Conservation (phyloP, 164 flowering plant genomes). For the Kalanchoe fedtschenkoi region DNA sequence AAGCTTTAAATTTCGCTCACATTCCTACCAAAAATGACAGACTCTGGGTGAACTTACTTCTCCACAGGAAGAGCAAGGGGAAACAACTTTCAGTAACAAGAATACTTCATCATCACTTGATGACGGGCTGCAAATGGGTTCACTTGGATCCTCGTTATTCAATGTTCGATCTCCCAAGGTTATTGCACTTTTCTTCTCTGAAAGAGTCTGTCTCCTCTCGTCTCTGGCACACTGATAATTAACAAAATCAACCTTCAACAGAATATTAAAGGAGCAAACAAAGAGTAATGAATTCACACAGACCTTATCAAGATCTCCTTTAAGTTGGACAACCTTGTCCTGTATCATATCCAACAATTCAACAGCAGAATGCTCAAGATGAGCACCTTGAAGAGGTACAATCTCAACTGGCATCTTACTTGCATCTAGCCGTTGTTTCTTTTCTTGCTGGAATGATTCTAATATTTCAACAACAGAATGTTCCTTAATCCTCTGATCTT, state of each 20-base stretch:
- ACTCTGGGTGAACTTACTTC: neutral
- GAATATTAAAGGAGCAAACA: slow-evolving; percentile 5
- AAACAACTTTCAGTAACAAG: neutral
- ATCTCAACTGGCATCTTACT: neutral
- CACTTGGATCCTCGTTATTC: slow-evolving; percentile 36
- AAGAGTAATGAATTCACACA: slow-evolving; percentile 11
- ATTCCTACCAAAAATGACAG: slow-evolving; percentile 17
- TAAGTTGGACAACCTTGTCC: neutral
- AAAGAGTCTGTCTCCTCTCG: slow-evolving; percentile 18
- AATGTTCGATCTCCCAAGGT: slow-evolving; percentile 21
- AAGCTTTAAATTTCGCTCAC: slow-evolving; percentile 17
- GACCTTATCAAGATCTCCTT: slow-evolving; percentile 28
- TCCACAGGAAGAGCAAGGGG: neutral
- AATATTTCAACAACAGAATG: neutral
- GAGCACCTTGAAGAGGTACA: neutral
- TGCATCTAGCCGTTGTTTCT: neutral
- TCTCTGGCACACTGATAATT: slow-evolving; percentile 23
- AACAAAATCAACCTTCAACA: slow-evolving; percentile 9
- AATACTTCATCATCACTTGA: slow-evolving; percentile 61
- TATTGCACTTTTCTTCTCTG: slow-evolving; percentile 20
- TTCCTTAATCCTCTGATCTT: neutral
- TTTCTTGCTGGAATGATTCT: neutral
- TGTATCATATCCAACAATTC: neutral
- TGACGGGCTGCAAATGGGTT: slow-evolving; percentile 27
- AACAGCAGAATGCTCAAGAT: slow-evolving; percentile 1